A percentile compares a stretch with the other conserved stretches of the same genome.
phyloP scores from a whole-genome alignment of 306 rosid genomes.

The Cicer judaicum region DNA sequence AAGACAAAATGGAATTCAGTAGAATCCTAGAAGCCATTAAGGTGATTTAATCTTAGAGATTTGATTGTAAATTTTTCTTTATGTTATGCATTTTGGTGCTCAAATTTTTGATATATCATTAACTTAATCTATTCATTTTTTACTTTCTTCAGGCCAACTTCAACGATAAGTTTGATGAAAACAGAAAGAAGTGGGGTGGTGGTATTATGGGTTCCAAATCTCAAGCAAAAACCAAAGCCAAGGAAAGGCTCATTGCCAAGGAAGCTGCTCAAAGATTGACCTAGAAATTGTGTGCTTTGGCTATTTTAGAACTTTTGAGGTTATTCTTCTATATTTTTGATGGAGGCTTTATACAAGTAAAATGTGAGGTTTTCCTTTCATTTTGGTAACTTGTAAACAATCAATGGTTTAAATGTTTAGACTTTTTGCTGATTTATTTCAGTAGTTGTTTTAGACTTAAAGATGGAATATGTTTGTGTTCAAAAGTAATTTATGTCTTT shows the following conservation, averaged over 20 bases:
- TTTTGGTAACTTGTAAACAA: conserved; percentile 34
- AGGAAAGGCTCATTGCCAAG: conserved; percentile 71
- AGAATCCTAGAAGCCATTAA: conserved; percentile 76
- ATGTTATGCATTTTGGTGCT: neutral
- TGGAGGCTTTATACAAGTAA: conserved; percentile 6
- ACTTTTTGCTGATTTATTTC: conserved; percentile 8
- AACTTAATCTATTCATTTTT: neutral
- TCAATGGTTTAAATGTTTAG: neutral
- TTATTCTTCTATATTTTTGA: conserved; percentile 26
- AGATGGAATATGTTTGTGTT: neutral
- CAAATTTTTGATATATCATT: neutral
- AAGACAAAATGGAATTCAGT: conserved; percentile 79
- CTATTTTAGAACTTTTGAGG: conserved; percentile 25
- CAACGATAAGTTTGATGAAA: conserved; percentile 74
- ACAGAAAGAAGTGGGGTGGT: conserved; percentile 87
- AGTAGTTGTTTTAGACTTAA: conserved; percentile 38
- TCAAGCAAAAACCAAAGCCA: conserved; percentile 76
- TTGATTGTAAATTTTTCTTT: neutral
- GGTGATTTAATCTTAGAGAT: conserved; percentile 42
- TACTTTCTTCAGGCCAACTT: conserved; percentile 65
- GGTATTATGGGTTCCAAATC: conserved; percentile 92
- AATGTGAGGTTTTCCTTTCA: conserved; percentile 34
- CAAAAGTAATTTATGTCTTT: neutral
- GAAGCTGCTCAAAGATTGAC: conserved; percentile 83
- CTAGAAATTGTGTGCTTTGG: conserved; percentile 35